Conservation (phyloP, 176 grass and related monocot genomes). For the Oropetium thomaeum region DNA sequence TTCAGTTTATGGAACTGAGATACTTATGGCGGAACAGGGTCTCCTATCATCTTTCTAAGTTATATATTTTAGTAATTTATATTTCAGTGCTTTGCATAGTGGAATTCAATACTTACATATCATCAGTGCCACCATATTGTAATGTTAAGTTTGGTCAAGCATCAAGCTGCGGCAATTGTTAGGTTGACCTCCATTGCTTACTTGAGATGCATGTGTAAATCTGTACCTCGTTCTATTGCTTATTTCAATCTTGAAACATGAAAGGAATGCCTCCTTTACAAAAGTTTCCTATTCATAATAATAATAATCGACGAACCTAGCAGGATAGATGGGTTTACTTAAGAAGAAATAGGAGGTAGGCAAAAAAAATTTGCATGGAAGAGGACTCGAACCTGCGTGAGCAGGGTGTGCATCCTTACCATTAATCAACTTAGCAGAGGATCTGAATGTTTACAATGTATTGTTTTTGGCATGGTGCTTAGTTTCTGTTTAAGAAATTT, state of each 20-base stretch:
- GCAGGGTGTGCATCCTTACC: too few species aligned
- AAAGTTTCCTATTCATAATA: too few species aligned
- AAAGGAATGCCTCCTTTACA: too few species aligned
- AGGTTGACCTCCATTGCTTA: neutral
- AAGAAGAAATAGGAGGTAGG: too few species aligned
- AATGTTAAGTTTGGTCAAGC: neutral
- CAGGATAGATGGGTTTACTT: too few species aligned
- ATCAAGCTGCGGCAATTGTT: neutral
- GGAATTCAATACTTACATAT: neutral
- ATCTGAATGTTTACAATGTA: neutral
- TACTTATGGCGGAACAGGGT: too few species aligned
- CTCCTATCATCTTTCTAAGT: too few species aligned
- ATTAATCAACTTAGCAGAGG: neutral
- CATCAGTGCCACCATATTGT: neutral
- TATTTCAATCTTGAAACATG: too few species aligned
- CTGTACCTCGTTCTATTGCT: neutral
- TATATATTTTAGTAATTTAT: neutral
- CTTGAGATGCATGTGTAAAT: neutral
- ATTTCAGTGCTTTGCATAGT: neutral
- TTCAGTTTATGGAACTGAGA: too few species aligned
- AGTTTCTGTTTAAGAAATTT: neutral
- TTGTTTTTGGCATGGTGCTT: constrained; percentile 9
- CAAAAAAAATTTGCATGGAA: too few species aligned
- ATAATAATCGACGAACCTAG: too few species aligned
- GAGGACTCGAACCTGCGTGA: too few species aligned